Percentiles rank a stretch among this genome's conserved stretches.
Conservation (phyloP, 331 rosid genomes). For the Acacia concinna region DNA sequence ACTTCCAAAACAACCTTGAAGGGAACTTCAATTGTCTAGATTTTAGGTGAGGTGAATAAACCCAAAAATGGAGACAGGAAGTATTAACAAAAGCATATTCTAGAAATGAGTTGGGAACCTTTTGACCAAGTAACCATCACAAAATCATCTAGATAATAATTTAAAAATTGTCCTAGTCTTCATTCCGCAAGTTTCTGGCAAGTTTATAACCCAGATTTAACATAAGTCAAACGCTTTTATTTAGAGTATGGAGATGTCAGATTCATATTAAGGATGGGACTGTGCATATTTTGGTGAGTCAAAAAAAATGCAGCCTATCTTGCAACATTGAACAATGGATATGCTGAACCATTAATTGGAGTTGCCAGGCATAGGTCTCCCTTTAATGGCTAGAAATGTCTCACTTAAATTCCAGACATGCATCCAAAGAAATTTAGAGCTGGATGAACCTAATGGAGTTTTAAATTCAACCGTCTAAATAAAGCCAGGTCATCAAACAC, state of each 20-base stretch:
- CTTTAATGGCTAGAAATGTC: not conserved
- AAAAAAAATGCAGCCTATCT: not conserved
- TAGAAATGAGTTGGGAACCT: not conserved
- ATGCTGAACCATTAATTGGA: not conserved
- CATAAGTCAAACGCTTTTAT: not conserved
- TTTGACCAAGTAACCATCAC: not conserved
- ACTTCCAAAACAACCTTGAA: slow-evolving; percentile 1
- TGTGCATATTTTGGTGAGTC: not conserved
- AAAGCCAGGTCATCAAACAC: not conserved
- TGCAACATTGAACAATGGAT: not conserved
- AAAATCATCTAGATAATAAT: slow-evolving; percentile 10
- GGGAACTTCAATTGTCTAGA: slow-evolving; percentile 13
- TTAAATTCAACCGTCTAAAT: slow-evolving; percentile 14
- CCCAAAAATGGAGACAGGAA: slow-evolving; percentile 18
- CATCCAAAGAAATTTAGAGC: not conserved
- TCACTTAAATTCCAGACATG: not conserved
- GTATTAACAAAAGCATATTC: not conserved
- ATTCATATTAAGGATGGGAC: slow-evolving; percentile 2
- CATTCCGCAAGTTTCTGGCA: not conserved
- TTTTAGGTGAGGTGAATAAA: not conserved
- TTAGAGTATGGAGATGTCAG: not conserved
- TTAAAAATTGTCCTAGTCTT: not conserved
- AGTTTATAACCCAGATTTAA: not conserved
- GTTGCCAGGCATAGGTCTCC: not conserved
- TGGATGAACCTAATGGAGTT: slow-evolving; percentile 7